Percentiles rank a stretch among this genome's conserved stretches.
phyloP scores from a whole-genome alignment of 1,139 yeast species.

The Ogataea hybrid region DNA sequence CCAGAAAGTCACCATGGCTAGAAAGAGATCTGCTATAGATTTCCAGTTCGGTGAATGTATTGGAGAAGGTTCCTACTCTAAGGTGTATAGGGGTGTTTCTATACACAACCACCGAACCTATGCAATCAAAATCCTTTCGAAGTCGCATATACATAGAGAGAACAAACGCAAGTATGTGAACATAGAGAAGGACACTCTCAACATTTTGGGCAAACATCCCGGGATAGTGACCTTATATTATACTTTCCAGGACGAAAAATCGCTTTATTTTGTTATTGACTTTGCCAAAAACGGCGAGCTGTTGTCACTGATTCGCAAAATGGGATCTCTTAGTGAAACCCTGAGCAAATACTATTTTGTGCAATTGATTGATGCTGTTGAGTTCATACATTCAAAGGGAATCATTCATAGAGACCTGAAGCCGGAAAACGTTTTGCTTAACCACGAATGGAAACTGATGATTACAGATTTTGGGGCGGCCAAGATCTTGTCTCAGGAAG shows the following conservation, averaged over 20 bases:
- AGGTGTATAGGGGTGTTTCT: constrained; percentile 86
- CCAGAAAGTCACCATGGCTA: constrained; percentile 29
- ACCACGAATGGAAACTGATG: constrained; percentile 62
- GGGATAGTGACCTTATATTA: constrained; percentile 88
- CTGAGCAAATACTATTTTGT: constrained; percentile 71
- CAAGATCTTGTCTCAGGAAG: constrained; percentile 49
- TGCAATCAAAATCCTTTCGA: constrained; percentile 90
- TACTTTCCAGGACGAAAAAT: constrained; percentile 89
- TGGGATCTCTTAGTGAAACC: constrained; percentile 75
- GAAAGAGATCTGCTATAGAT: constrained; percentile 72
- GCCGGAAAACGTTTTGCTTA: constrained; percentile 72
- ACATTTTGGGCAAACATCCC: constrained; percentile 78
- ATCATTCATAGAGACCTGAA: constrained; percentile 79
- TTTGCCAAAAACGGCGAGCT: constrained; percentile 93
- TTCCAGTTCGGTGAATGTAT: constrained; percentile 82
- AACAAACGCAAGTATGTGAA: constrained; percentile 94
- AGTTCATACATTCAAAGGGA: constrained; percentile 71
- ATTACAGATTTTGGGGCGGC: constrained; percentile 86
- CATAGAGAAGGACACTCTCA: constrained; percentile 90
- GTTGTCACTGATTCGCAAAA: constrained; percentile 69
- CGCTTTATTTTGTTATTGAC: constrained; percentile 88
- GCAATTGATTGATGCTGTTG: constrained; percentile 62
- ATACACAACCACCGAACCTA: constrained; percentile 67
- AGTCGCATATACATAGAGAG: constrained; percentile 91
- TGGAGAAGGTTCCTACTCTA: constrained; percentile 97